Conservation (phyloP, 495 filamentous ascomycete species). For the Lophiostoma macrostomum region DNA sequence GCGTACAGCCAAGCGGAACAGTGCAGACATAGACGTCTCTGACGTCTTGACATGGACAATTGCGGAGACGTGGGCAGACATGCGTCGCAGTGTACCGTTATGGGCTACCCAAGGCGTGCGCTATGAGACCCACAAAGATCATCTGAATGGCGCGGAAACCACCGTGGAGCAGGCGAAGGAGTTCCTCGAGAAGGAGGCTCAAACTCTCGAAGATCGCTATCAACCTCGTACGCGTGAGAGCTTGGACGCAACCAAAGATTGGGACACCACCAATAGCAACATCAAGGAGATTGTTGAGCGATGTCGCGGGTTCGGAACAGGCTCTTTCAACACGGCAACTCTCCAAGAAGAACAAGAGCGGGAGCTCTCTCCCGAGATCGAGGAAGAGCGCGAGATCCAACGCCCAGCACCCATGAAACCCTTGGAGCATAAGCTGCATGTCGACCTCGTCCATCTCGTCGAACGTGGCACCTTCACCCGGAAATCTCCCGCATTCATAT, state of each 20-base stretch:
- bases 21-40: conserved; percentile 39
- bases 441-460: conserved; percentile 47
- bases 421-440: conserved; percentile 45
- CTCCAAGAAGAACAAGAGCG: conserved; percentile 70
- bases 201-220: conserved; percentile 47
- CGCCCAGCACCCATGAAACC: conserved; percentile 45
- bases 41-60: conserved; percentile 62
- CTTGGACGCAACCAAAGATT: not conserved
- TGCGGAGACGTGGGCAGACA: conserved; percentile 52
- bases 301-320: conserved; percentile 47
- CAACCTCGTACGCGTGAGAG: conserved; percentile 8
- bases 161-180: conserved; percentile 37
- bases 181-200: conserved; percentile 52
- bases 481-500: conserved; percentile 40
- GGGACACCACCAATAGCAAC: conserved; percentile 16
- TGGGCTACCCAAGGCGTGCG: conserved; percentile 61
- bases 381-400: conserved; percentile 57
- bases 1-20: not conserved
- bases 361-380: conserved; percentile 61
- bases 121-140: conserved; percentile 26
- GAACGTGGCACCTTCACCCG: conserved; percentile 27
- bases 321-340: conserved; percentile 38
- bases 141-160: conserved; percentile 7
- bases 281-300: conserved; percentile 40
- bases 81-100: conserved; percentile 50